Conservation (phyloP, 116 monocot species). For the Phalaenopsis hybrid region DNA sequence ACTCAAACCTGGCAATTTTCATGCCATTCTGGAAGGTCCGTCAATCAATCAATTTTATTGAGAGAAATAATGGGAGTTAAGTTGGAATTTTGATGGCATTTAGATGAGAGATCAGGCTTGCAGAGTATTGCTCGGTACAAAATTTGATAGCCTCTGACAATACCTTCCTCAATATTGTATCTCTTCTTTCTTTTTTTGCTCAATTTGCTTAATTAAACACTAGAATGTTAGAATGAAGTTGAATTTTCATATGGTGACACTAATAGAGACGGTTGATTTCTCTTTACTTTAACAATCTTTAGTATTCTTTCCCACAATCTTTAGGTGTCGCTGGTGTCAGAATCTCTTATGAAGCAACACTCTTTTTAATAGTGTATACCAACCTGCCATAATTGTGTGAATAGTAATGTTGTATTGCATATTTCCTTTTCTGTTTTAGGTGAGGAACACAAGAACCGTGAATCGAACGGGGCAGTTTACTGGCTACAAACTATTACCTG, state of each 20-base stretch:
- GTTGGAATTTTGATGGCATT: neutral
- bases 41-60: neutral
- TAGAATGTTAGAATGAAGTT: neutral
- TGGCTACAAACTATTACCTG: constrained; percentile 83
- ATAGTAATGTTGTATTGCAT: neutral
- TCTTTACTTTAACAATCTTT: neutral
- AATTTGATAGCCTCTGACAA: neutral
- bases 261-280: neutral
- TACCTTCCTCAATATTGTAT: neutral
- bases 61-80: neutral
- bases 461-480: constrained; percentile 96
- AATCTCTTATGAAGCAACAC: neutral
- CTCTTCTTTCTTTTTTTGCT: neutral
- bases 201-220: neutral
- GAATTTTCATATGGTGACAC: neutral
- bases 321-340: neutral
- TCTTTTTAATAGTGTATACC: neutral
- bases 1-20: neutral
- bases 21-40: neutral
- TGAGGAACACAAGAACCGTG: constrained; percentile 93
- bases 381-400: neutral
- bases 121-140: neutral
- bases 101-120: neutral
- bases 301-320: neutral
- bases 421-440: constrained; percentile 33